Percentiles rank a stretch among this genome's conserved stretches.
phyloP scores from a whole-genome alignment of 257 asterid genomes.

The Coffea canephora region DNA sequence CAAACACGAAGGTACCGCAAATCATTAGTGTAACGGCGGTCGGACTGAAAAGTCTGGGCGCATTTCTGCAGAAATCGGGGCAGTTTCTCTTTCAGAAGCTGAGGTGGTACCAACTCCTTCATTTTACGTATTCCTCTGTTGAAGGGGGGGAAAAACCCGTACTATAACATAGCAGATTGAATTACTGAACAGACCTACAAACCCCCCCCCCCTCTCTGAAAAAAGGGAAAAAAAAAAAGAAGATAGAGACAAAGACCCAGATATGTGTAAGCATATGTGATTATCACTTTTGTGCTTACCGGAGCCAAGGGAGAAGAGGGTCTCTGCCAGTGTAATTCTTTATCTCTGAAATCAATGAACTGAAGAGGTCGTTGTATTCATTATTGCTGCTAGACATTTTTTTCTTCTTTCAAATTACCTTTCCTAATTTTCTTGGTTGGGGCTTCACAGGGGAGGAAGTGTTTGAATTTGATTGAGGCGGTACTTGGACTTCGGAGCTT shows the following conservation, averaged over 20 bases:
- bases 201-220: too few relatives aligned
- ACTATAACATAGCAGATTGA: not conserved
- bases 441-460: not conserved
- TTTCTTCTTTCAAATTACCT: not conserved
- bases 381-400: conserved; percentile 43
- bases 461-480: conserved; percentile 1
- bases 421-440: too few relatives aligned
- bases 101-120: conserved; percentile 70
- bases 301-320: conserved; percentile 93
- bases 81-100: conserved; percentile 70
- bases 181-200: not conserved
- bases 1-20: conserved; percentile 91
- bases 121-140: conserved; percentile 75
- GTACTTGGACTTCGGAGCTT: not conserved
- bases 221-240: not conserved
- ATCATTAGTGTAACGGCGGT: conserved; percentile 77
- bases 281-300: conserved; percentile 37
- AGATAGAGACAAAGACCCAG: too few relatives aligned
- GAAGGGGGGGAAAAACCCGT: not conserved
- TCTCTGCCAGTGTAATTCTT: conserved; percentile 70
- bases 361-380: conserved; percentile 50
- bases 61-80: conserved; percentile 98
- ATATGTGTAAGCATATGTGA: too few relatives aligned
- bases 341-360: conserved; percentile 71
- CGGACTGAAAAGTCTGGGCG: conserved; percentile 62